Percentiles rank a stretch among this genome's conserved stretches.
These are phyloP conservation scores for Posidonia oceanica DNA, from an alignment of 116 monocot genomes.

Conservation along the genomic window DNA sequence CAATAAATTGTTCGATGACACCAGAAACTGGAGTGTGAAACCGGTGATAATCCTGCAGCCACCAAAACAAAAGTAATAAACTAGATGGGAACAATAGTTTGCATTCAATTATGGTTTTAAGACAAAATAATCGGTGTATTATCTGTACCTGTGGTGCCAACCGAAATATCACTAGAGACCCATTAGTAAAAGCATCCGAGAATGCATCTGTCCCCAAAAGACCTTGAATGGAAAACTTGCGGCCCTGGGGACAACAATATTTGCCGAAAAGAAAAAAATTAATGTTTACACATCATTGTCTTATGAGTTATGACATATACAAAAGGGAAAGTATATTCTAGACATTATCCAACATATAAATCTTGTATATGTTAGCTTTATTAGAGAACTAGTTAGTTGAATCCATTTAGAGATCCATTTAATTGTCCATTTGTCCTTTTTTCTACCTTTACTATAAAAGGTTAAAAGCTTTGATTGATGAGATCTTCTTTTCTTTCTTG, in stretches of 20 bases:
- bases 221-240: conserved; percentile 92
- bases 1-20: conserved; percentile 56
- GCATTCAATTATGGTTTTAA: not conserved
- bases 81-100: not conserved
- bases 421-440: too few relatives aligned
- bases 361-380: too few relatives aligned
- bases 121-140: not conserved
- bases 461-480: not conserved
- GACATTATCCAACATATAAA: too few relatives aligned
- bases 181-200: conserved; percentile 35
- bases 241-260: conserved; percentile 42
- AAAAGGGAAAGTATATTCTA: too few relatives aligned
- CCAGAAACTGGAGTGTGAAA: conserved; percentile 96
- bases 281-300: too few relatives aligned
- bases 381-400: too few relatives aligned
- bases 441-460: too few relatives aligned
- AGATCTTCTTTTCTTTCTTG: too few relatives aligned
- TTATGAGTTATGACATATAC: too few relatives aligned
- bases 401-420: too few relatives aligned
- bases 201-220: conserved; percentile 43
- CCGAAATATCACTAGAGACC: conserved; percentile 91
- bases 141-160: conserved; percentile 77
- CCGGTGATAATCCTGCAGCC: conserved; percentile 89
- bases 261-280: not conserved
- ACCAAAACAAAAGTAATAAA: not conserved